Conservation (phyloP, 1,139 yeast genomes). For the Yamadazyma trypodendri region DNA sequence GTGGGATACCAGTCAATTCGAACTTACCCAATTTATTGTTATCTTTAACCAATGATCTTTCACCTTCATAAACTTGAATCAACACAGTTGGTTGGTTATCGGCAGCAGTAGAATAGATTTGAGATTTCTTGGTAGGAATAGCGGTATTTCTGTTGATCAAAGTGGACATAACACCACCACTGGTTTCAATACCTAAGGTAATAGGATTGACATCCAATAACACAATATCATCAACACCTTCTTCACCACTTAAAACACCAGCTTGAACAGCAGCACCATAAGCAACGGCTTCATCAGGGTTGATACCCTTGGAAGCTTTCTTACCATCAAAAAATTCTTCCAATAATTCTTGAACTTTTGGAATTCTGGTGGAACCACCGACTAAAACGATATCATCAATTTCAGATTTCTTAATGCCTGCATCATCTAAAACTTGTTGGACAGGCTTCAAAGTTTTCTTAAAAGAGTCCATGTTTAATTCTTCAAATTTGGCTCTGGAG, state of each 20-base stretch:
- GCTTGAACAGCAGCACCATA: slow-evolving; percentile 74
- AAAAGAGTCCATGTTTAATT: slow-evolving; percentile 82
- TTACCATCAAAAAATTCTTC: slow-evolving; percentile 88
- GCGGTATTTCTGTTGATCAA: slow-evolving; percentile 49
- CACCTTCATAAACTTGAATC: slow-evolving; percentile 50
- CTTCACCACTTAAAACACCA: slow-evolving; percentile 85
- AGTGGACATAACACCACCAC: slow-evolving; percentile 51
- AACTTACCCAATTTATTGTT: slow-evolving; percentile 47
- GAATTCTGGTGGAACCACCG: slow-evolving; percentile 98
- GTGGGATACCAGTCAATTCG: slow-evolving; percentile 49
- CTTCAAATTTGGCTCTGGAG: slow-evolving; percentile 95
- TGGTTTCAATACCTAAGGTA: slow-evolving; percentile 50
- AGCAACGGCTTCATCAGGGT: slow-evolving; percentile 77
- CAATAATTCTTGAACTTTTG: slow-evolving; percentile 89
- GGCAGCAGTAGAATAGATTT: slow-evolving; percentile 48
- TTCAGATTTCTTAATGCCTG: slow-evolving; percentile 78
- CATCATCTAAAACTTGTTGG: slow-evolving; percentile 87
- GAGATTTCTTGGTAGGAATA: slow-evolving; percentile 49
- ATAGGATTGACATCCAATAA: slow-evolving; percentile 50
- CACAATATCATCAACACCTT: slow-evolving; percentile 49
- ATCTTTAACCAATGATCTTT: slow-evolving; percentile 48
- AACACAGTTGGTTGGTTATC: slow-evolving; percentile 50
- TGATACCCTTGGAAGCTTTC: slow-evolving; percentile 92
- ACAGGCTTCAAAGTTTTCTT: slow-evolving; percentile 91
- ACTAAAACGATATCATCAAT: slow-evolving; percentile 91